Percentiles rank a stretch among this genome's conserved stretches.
Evolutionary conservation across 108 stramenopile species (phyloP).

Genomic region (Poteriospumella lacustris): DNA sequence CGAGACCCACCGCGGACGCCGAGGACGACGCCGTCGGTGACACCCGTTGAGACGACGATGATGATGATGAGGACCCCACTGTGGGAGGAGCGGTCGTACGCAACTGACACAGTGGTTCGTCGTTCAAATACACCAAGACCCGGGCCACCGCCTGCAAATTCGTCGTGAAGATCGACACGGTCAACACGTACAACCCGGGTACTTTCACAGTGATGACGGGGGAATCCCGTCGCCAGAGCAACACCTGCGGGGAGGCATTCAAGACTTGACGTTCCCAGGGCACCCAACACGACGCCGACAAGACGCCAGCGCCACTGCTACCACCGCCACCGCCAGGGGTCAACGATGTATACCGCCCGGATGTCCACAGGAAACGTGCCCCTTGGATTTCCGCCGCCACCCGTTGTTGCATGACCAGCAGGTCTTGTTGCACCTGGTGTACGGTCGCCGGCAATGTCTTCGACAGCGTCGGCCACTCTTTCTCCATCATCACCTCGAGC

Average conservation of each 20-base stretch:
- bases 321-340: background rate
- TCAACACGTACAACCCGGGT: conserved; percentile 9
- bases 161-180: conserved; percentile 6
- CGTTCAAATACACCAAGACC: conserved; percentile 10
- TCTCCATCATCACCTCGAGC: background rate
- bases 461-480: too few species aligned
- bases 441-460: too few species aligned
- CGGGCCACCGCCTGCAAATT: background rate
- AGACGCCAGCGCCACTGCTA: too few species aligned
- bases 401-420: too few species aligned
- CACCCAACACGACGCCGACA: background rate
- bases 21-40: too few species aligned
- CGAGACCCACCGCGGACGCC: too few species aligned
- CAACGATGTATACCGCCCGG: background rate
- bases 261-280: conserved; percentile 20
- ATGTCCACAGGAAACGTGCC: conserved; percentile 18
- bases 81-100: background rate
- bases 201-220: background rate
- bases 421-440: too few species aligned
- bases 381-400: conserved; percentile 9
- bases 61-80: background rate
- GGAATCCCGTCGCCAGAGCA: background rate
- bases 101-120: conserved; percentile 16
- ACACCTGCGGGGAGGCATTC: background rate
- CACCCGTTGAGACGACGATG: too few species aligned